A percentile compares a stretch with the other conserved stretches of the same genome.
phyloP scores from a whole-genome alignment of 2,329 filamentous ascomycete genomes.

The Ophiocordyceps camponoti-floridani region DNA sequence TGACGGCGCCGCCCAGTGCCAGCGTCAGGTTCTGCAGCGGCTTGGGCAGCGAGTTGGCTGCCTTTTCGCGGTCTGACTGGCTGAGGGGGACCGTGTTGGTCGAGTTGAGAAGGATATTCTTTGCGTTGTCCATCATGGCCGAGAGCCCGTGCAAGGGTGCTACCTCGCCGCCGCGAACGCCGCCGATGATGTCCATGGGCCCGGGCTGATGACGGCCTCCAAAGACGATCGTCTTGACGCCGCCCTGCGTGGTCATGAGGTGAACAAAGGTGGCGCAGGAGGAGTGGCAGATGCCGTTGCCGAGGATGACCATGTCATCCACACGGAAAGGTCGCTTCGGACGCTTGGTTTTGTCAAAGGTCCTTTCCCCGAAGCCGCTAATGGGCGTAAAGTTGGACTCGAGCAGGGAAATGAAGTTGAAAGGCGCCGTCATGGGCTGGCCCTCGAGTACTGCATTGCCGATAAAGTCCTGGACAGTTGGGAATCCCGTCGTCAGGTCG shows the following conservation, averaged over 20 bases:
- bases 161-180: constrained; percentile 32
- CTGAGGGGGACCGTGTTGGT: background rate
- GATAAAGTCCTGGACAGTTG: background rate
- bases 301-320: constrained; percentile 23
- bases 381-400: background rate
- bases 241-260: constrained; percentile 27
- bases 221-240: constrained; percentile 36
- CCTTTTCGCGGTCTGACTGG: background rate
- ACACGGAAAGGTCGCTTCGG: constrained; percentile 12
- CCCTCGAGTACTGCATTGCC: background rate
- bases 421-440: too few species aligned
- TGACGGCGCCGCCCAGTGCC: background rate
- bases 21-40: background rate
- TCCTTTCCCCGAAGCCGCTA: background rate
- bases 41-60: background rate
- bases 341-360: background rate
- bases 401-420: too few species aligned
- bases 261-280: constrained; percentile 41
- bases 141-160: constrained; percentile 7
- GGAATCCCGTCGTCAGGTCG: background rate
- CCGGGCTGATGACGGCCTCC: constrained; percentile 33
- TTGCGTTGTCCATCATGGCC: background rate
- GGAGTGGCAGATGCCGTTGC: constrained; percentile 39
- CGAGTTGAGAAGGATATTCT: background rate
- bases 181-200: constrained; percentile 41